A percentile compares a stretch with the other conserved stretches of the same genome.
Conservation (phyloP, 495 filamentous ascomycete species). For the Xylona heveae region DNA sequence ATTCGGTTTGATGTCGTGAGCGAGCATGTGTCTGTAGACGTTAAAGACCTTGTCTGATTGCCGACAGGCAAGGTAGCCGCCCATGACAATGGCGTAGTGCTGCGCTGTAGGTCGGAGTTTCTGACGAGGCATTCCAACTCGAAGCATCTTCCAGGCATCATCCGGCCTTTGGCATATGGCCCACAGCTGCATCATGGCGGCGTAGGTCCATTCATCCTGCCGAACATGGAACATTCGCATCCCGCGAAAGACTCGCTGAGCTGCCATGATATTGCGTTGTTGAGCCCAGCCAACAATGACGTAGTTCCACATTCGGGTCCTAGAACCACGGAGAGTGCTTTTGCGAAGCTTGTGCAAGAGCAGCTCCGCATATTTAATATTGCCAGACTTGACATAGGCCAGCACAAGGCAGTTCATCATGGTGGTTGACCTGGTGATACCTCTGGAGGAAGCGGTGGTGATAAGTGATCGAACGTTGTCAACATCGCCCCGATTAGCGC, state of each 20-base stretch:
- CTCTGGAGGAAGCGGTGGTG: slow-evolving; percentile 22
- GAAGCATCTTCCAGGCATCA: slow-evolving; percentile 43
- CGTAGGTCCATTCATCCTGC: slow-evolving; percentile 53
- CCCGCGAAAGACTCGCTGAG: slow-evolving; percentile 33
- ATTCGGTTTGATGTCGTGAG: slow-evolving; percentile 21
- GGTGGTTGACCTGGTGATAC: slow-evolving; percentile 20
- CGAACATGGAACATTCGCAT: slow-evolving; percentile 37
- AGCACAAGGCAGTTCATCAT: slow-evolving; percentile 45
- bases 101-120: slow-evolving; percentile 36
- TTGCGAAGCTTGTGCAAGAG: slow-evolving; percentile 26
- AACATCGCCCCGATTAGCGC: slow-evolving; percentile 52
- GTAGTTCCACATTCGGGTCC: slow-evolving; percentile 56
- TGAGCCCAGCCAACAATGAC: slow-evolving; percentile 47
- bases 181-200: slow-evolving; percentile 49
- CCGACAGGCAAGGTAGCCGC: slow-evolving; percentile 31
- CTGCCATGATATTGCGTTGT: slow-evolving; percentile 34
- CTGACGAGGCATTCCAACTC: slow-evolving; percentile 30
- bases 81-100: slow-evolving; percentile 61
- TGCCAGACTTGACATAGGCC: slow-evolving; percentile 43
- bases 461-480: slow-evolving; percentile 42
- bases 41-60: slow-evolving; percentile 29
- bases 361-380: slow-evolving; percentile 34
- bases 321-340: slow-evolving; percentile 20
- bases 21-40: slow-evolving; percentile 28
- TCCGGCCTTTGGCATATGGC: slow-evolving; percentile 34